These are phyloP conservation scores for Mesembryanthemum crystallinum DNA, from an alignment of 148 eudicot species.

Conservation along the genomic window DNA sequence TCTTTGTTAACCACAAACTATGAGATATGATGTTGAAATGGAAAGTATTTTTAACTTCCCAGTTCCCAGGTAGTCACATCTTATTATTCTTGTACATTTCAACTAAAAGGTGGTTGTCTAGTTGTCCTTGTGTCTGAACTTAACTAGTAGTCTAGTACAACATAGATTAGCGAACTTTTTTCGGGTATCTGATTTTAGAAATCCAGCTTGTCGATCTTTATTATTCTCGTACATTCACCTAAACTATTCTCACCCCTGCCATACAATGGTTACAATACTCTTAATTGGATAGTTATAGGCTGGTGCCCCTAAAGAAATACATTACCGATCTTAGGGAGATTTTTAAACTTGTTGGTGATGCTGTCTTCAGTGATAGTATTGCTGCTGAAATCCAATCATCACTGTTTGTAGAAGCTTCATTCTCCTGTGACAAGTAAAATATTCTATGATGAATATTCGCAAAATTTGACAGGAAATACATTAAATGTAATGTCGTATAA, in stretches of 20 bases:
- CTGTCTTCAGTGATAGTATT: constrained; percentile 61
- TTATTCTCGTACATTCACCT: neutral
- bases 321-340: constrained; percentile 88
- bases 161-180: neutral
- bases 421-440: constrained; percentile 50
- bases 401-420: constrained; percentile 38
- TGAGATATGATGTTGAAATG: neutral
- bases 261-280: neutral
- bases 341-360: constrained; percentile 91
- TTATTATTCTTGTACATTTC: no score
- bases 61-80: no score
- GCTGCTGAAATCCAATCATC: constrained; percentile 77
- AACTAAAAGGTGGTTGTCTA: no score
- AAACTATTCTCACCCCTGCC: no score
- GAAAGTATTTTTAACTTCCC: no score
- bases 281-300: neutral
- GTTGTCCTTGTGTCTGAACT: neutral
- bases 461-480: neutral
- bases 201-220: neutral
- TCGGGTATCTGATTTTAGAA: neutral
- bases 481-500: neutral
- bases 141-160: neutral
- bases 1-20: neutral
- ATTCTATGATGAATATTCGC: neutral
- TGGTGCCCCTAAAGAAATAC: neutral